Base-by-base conservation (phyloP, 352 stramenopile species). In the Achlya hypogyna region DNA sequence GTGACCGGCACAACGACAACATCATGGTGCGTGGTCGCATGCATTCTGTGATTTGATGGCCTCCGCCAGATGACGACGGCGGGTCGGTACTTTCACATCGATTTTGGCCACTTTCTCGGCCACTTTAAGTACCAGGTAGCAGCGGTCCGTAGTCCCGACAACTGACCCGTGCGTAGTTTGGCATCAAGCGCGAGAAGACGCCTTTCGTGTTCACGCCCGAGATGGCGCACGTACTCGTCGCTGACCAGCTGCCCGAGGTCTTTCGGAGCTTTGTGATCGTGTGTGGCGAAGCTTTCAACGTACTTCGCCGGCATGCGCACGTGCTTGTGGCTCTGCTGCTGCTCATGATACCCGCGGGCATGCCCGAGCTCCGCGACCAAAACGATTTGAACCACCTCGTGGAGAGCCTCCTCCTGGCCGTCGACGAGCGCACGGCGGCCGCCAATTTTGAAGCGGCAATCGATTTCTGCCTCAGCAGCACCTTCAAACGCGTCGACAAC, bases 61-160 rank as follows among this genome's bases (percentile, higher is more conserved):
- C 42, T 51, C 42, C n/a, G 20, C 42, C 20, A 51, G 42, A 51
- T 65, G 53, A 47, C 63, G 60, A 14, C 38, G 52, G 4, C 53
- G 52, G 74, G 74, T 20, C 42, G 69, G 10, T 64, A 76, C 12
- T 81, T 81, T 42, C 75, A 81, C 43, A 81, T 81, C 53, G 75
- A 81, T 27, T 81, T 81, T 45, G 75, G 75, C 47, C 86, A 95
- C 69, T 91, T 95, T 62, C 74, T 95, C 5, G 86, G 84, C 12
- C 84, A 95, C 71, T 89, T 92, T 71, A 95, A 95, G 73, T 95
- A 95, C 70, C 81, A 88, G 66, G 79, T 85, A 78, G n/a, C n/a
- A n/a, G n/a, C n/a, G n/a, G n/a, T n/a, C n/a, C n/a, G n/a, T n/a
- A n/a, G n/a, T n/a, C n/a, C n/a, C n/a, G n/a, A n/a, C n/a, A n/a